These are phyloP conservation scores for Calocybe cyanea DNA, from an alignment of 768 basidiomycete genomes.

Conservation along the genomic window DNA sequence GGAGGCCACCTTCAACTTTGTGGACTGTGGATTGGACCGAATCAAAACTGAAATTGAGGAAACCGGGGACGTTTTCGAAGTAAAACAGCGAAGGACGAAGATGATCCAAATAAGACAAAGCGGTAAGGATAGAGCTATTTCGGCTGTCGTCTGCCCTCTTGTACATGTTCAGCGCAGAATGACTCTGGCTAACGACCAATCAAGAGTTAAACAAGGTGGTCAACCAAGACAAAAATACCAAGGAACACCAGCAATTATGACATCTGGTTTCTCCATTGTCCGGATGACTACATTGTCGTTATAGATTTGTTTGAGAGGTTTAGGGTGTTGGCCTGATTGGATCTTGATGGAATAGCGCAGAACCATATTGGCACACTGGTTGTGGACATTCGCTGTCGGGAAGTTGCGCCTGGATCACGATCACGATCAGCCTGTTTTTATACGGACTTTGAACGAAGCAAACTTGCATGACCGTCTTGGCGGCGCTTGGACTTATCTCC, in stretches of 20 bases:
- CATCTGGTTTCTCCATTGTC: constrained; percentile 28
- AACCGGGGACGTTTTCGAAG: constrained; percentile 55
- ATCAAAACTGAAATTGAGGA: constrained; percentile 39
- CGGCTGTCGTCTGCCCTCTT: constrained; percentile 63
- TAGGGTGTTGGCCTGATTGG: constrained; percentile 35
- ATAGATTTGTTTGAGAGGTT: constrained; percentile 36
- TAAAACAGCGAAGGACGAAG: constrained; percentile 38
- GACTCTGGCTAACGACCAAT: constrained; percentile 56
- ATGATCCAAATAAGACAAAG: constrained; percentile 47
- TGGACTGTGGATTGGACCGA: constrained; percentile 36
- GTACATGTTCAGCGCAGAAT: constrained; percentile 71
- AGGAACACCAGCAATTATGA: constrained; percentile 70
- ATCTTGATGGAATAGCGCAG: constrained; percentile 55
- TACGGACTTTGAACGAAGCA: not conserved
- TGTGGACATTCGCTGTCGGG: constrained; percentile 50
- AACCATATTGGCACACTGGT: constrained; percentile 67
- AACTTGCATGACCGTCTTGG: constrained; percentile 56
- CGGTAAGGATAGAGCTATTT: constrained; percentile 64
- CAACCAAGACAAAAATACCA: constrained; percentile 42
- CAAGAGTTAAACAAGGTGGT: not conserved
- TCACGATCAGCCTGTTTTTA: constrained; percentile 6
- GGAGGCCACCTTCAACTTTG: constrained; percentile 57
- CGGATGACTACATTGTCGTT: constrained; percentile 24
- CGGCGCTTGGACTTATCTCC: constrained; percentile 76
- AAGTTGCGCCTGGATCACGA: constrained; percentile 44